Evolutionary conservation across 768 basidiomycete species (phyloP), one percentile per base, ranked within the genome.

Genomic region (Trametes meyenii): DNA sequence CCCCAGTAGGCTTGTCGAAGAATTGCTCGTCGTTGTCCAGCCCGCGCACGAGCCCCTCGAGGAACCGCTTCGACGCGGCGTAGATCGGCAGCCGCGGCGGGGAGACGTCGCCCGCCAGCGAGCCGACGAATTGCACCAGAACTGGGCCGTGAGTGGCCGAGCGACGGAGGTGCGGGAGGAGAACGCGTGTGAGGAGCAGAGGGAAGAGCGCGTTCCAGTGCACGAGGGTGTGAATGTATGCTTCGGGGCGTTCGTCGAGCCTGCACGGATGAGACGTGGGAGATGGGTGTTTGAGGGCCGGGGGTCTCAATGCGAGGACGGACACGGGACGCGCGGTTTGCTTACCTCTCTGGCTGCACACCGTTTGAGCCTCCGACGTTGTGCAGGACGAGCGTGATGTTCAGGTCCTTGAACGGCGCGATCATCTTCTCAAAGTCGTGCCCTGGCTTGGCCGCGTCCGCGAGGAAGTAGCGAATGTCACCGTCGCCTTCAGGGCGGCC

Each of bases 141-240:
- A 66, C 68, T 36, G 71, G 71, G 23, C 69, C 68, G 39, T 45
- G 49, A 26, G 33, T 50, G 46, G 66, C 63, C 21, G 63, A 51
- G 38, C 62, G 55, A n/a, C 71, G 71, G 16, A 72, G 69, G 19
- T 64, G 58, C 7, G 71, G 71, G 24, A 72, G 70, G 43, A 72
- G 62, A 13, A 65, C 69, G 46, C 71, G 71, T 13, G 69, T 67
- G 52, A 72, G 68, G 57, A 69, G 53, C 51, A 69, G 62, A 1
- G 70, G 64, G 68, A 72, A 72, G 44, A 66, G 53, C 1, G 63
- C 61, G 60, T 69, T 70, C 42, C 58, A 44, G 49, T 51, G 62
- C 44, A 71, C 44, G 46, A 67, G 52, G 43, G 45, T 35, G 26
- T 68, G 55, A 38, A 71, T 58, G 35, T 60, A 58, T 2, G 60